Evolutionary conservation across 1,284 basidiomycete species (phyloP).

Genomic region (Sporisorium iseilematis-ciliati): DNA sequence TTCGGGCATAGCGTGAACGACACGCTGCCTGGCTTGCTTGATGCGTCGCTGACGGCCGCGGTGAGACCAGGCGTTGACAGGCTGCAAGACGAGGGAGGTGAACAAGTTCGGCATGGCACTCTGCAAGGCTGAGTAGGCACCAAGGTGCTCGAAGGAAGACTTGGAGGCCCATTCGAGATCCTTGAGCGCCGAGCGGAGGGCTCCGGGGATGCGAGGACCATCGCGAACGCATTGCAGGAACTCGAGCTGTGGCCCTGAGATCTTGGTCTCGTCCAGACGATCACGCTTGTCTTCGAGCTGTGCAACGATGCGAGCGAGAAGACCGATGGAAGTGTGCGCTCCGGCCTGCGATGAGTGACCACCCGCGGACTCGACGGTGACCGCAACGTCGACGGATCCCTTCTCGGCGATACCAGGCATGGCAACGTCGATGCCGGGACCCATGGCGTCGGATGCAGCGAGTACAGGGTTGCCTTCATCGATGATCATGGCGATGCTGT

Average conservation of each 20-base stretch:
- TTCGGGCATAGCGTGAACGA: conserved; percentile 24
- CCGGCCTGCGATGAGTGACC: conserved; percentile 75
- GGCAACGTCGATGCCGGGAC: conserved; percentile 55
- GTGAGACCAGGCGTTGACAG: conserved; percentile 38
- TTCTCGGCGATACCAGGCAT: conserved; percentile 77
- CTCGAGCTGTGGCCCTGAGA: conserved; percentile 62
- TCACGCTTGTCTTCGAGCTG: conserved; percentile 49
- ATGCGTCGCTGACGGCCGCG: conserved; percentile 41
- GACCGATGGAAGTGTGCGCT: conserved; percentile 45
- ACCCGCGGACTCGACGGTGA: conserved; percentile 72
- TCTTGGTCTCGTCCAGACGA: conserved; percentile 32
- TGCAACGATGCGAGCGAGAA: conserved; percentile 37
- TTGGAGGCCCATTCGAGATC: conserved; percentile 54
- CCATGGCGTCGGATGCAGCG: conserved; percentile 29
- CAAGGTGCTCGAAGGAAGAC: conserved; percentile 34
- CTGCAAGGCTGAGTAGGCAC: conserved; percentile 20
- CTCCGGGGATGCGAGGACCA: conserved; percentile 72
- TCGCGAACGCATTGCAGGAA: conserved; percentile 74
- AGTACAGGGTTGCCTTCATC: conserved; percentile 62
- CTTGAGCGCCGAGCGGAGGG: conserved; percentile 71
- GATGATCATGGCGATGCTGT: conserved; percentile 62
- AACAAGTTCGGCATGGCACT: conserved; percentile 34
- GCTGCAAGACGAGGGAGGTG: conserved; percentile 20
- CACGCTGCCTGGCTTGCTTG: conserved; percentile 21
- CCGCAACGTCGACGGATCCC: conserved; percentile 73